Evolutionary conservation across 768 basidiomycete species (phyloP).

Genomic region (Calocybe cyanea): DNA sequence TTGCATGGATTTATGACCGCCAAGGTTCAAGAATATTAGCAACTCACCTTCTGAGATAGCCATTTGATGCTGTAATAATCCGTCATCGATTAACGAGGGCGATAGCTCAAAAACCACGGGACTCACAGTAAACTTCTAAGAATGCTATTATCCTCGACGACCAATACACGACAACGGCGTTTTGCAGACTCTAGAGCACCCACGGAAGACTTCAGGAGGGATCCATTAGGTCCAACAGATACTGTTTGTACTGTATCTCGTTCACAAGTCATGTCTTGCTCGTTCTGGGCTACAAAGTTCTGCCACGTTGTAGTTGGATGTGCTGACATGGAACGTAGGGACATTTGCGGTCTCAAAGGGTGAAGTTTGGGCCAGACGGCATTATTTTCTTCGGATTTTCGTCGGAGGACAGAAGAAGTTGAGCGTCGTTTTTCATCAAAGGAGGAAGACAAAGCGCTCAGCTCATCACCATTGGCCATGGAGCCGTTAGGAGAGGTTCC

Average conservation of each 20-base stretch:
- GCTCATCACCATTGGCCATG: neutral
- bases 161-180: slow-evolving; percentile 59
- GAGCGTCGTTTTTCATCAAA: slow-evolving; percentile 5
- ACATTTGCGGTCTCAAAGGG: slow-evolving; percentile 46
- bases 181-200: slow-evolving; percentile 44
- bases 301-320: slow-evolving; percentile 37
- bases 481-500: neutral
- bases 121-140: slow-evolving; percentile 80
- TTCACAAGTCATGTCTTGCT: slow-evolving; percentile 21
- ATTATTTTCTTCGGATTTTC: slow-evolving; percentile 49
- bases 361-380: slow-evolving; percentile 10
- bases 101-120: slow-evolving; percentile 13
- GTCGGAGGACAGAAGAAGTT: slow-evolving; percentile 24
- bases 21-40: neutral
- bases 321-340: slow-evolving; percentile 47
- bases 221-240: slow-evolving; percentile 56
- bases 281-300: slow-evolving; percentile 20
- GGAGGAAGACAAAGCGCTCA: neutral
- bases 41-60: slow-evolving; percentile 55
- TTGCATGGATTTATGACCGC: neutral
- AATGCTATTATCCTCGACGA: slow-evolving; percentile 90
- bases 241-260: slow-evolving; percentile 41
- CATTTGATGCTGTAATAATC: slow-evolving; percentile 46
- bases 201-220: slow-evolving; percentile 64
- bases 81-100: slow-evolving; percentile 7